Evolutionary conservation across 208 protist species (phyloP).

Genomic region (Angomonas desouzai): DNA sequence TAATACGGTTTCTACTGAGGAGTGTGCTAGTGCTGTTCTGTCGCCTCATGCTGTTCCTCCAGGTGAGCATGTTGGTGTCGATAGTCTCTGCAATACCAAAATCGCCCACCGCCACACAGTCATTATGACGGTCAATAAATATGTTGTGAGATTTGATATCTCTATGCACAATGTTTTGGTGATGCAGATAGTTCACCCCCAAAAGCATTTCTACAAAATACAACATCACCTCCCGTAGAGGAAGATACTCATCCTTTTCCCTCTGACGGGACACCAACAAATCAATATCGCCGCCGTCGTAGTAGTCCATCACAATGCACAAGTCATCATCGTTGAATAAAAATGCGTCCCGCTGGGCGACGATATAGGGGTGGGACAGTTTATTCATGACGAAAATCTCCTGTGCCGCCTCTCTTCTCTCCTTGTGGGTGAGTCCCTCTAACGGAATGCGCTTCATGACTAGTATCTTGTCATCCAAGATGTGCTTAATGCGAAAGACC

Average conservation of each 20-base stretch:
- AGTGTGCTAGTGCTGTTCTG: constrained; percentile 14
- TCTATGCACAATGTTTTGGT: constrained; percentile 71
- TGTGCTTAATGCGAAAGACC: constrained; percentile 68
- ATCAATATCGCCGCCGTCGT: constrained; percentile 87
- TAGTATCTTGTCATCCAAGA: constrained; percentile 49
- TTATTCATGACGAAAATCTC: constrained; percentile 76
- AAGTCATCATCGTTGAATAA: constrained; percentile 76
- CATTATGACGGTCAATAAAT: constrained; percentile 55
- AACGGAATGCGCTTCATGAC: constrained; percentile 85
- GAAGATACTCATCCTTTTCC: constrained; percentile 64
- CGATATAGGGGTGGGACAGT: constrained; percentile 81
- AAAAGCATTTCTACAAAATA: constrained; percentile 84
- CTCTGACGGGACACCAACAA: constrained; percentile 46
- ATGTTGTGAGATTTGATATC: constrained; percentile 91
- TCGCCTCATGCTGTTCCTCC: constrained; percentile 10
- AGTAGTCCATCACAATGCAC: constrained; percentile 91
- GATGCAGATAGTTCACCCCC: constrained; percentile 80
- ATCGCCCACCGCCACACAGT: constrained; percentile 75
- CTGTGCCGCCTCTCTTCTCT: constrained; percentile 64
- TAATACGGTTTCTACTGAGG: constrained; percentile 8
- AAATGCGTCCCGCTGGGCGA: constrained; percentile 73
- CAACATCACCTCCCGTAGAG: constrained; percentile 60
- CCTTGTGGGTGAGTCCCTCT: constrained; percentile 40
- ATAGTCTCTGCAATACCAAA: constrained; percentile 87
- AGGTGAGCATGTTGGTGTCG: constrained; percentile 28